Evolutionary conservation across 768 basidiomycete genomes (phyloP), one percentile per base, ranked within the genome.

Genomic region (Suillus brevipes): DNA sequence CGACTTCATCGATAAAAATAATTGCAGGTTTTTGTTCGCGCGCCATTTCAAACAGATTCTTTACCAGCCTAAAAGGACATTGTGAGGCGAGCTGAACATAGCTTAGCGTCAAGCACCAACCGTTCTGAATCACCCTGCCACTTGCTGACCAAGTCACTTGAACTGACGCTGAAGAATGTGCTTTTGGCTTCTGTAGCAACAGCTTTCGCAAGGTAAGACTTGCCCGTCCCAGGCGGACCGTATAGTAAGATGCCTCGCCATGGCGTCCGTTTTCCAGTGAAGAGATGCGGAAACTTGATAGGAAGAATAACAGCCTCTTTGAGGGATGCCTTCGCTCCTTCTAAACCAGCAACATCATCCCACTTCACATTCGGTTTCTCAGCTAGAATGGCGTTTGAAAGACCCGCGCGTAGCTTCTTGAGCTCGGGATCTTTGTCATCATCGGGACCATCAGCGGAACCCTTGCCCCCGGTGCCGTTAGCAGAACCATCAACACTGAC

Each of bases 81-180:
- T 55, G 45, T 50, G 18, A 59, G 58, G 38, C 6, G 28, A 43
- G 40, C 42, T 42, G 23, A 61, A 59, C 31, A 23, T 7, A 38
- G 13, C n/a, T 1, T 23, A 62, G 62, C 10, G 23, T 47, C 12
- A 13, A 53, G 57, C 52, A 77, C 87, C 74, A 66, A 92, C 95
- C 97, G 83, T 80, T 99, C 97, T 5, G 94, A 96, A 78, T 99
- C 97, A 65, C 97, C 97, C 81, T 99, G 97, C 97, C 97, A 99
- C 77, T 99, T 99, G 77, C 94, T 96, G 63, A 99, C 97, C 63
- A 99, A 82, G 73, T 99, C 97, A 75, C 89, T 90, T 28, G 93
- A 95, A 72, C 92, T 94, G 66, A 99, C 95, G 68, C 91, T 94
- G 81, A 97, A 99, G 84, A 99, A 99, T 10, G 97, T 98, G 77